Evolutionary conservation across 2,329 filamentous ascomycete genomes (phyloP), one percentile per base, ranked within the genome.

Genomic region (Cercospora nicotianae): DNA sequence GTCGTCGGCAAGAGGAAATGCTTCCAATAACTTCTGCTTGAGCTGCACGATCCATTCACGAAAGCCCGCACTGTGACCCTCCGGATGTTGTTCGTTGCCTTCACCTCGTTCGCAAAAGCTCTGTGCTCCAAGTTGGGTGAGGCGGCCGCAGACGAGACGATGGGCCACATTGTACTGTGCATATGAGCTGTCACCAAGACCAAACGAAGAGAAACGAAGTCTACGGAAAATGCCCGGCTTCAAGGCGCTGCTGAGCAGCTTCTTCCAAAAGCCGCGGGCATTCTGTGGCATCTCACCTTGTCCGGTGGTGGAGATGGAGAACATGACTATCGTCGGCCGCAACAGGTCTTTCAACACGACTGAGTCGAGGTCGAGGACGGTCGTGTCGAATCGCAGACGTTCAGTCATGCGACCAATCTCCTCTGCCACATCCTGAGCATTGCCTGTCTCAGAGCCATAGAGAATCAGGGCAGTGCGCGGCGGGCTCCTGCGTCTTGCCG

Each of bases 381-480:
- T 85, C 23, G 90, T 91, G 70, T 86, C 80, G 79, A 98, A 97
- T 75, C 89, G 92, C 67, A 97, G 82, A 33, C 94, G 87, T 80
- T 94, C 89, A 39, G 89, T 86, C 71, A 92, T 80, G 48, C 89
- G 85, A 45, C 90, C 92, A 69, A 98, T 83, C 78, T 97, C 93
- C 75, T 93, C 89, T 20, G 95, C 94, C 70, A 94, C 87, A 80
- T 98, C 94, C 80, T 97, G 92, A 64, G 93, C 90, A 77, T 95
- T 97, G 66, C 95, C 95, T 23, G 94, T 98, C 82, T 99, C 95
- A 45, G 94, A 96, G 65, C 93, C 95, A 81, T 97, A 99, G 36
- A 96, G 85, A 67, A 99, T 85, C 72, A 96, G 86, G 62, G 86
- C 87, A 51, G 82, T 85, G 73, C 86, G 74, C 42, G 31, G 48